Percentiles rank a stretch among this genome's conserved stretches.
phyloP scores from a whole-genome alignment of 1,284 basidiomycete species.

The Anthracocystis walkeri region DNA sequence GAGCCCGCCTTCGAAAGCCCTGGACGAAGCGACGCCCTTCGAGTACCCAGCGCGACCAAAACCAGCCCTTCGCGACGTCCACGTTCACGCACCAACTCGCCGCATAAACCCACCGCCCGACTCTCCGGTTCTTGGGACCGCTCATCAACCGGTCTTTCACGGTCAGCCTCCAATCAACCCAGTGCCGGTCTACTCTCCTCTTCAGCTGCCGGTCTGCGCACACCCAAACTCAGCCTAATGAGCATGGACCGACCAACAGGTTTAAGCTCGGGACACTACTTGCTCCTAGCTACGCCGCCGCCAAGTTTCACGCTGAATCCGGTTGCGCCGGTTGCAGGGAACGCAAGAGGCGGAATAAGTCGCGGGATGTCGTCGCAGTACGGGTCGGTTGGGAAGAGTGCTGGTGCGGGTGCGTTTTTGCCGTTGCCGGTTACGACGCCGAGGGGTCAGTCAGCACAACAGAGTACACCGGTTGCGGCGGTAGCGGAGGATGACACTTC shows the following conservation, averaged over 20 bases:
- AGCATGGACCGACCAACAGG: constrained; percentile 41
- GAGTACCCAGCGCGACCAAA: constrained; percentile 16
- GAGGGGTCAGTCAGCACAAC: neutral
- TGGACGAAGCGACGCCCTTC: constrained; percentile 26
- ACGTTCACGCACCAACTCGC: constrained; percentile 43
- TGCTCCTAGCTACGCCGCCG: constrained; percentile 40
- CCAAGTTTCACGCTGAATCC: constrained; percentile 28
- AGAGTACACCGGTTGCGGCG: too few species aligned
- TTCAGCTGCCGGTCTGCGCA: constrained; percentile 17
- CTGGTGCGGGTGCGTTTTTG: constrained; percentile 7
- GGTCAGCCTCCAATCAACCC: constrained; percentile 28
- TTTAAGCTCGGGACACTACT: constrained; percentile 42
- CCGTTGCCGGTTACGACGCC: constrained; percentile 22
- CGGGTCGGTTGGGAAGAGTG: constrained; percentile 12
- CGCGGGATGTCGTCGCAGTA: constrained; percentile 10
- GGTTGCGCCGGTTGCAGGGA: neutral
- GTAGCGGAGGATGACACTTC: neutral
- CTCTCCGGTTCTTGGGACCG: constrained; percentile 41
- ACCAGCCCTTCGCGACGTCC: constrained; percentile 13
- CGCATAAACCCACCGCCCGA: constrained; percentile 12
- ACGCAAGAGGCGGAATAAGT: constrained; percentile 1
- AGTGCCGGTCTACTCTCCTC: constrained; percentile 11
- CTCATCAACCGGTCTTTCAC: constrained; percentile 11
- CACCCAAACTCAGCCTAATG: constrained; percentile 41
- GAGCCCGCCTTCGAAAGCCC: constrained; percentile 13